A percentile compares a stretch with the other conserved stretches of the same genome.
Evolutionary conservation across 306 rosid genomes (phyloP).

Genomic region (Quercus parvula): DNA sequence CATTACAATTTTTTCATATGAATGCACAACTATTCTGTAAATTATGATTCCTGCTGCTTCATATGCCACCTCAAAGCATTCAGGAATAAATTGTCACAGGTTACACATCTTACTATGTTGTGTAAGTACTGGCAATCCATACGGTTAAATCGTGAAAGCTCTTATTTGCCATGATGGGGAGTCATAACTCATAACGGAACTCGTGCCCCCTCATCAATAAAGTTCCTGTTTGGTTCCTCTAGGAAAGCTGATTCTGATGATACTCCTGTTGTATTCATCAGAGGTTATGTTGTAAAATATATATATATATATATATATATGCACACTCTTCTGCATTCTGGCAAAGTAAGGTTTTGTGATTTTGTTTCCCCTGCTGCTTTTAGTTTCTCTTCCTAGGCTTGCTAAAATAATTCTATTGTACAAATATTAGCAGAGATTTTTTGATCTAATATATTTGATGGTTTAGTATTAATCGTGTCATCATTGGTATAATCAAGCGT

Average conservation of each 20-base stretch:
- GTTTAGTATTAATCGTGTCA: too few relatives aligned
- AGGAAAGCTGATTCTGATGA: not conserved
- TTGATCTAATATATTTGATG: not conserved
- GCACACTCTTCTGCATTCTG: not conserved
- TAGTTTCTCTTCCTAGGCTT: not conserved
- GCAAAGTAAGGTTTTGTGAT: not conserved
- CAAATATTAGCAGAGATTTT: not conserved
- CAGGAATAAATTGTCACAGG: not conserved
- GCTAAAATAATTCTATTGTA: conserved; percentile 8
- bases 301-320: not conserved
- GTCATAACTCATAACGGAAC: conserved; percentile 7
- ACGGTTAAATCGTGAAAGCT: not conserved
- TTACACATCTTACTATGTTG: not conserved
- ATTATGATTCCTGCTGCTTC: conserved; percentile 18
- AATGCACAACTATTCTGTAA: conserved; percentile 21
- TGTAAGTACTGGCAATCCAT: not conserved
- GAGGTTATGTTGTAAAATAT: conserved; percentile 2
- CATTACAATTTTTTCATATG: conserved; percentile 24
- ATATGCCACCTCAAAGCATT: conserved; percentile 10
- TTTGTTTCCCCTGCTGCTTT: conserved; percentile 18
- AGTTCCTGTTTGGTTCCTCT: too few relatives aligned
- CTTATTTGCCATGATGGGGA: not conserved
- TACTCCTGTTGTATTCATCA: not conserved
- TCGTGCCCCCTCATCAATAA: not conserved
- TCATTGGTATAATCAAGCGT: too few relatives aligned